These are phyloP conservation scores for Thalia dealbata DNA, from an alignment of 176 grass and related monocot species.

Conservation along the genomic window DNA sequence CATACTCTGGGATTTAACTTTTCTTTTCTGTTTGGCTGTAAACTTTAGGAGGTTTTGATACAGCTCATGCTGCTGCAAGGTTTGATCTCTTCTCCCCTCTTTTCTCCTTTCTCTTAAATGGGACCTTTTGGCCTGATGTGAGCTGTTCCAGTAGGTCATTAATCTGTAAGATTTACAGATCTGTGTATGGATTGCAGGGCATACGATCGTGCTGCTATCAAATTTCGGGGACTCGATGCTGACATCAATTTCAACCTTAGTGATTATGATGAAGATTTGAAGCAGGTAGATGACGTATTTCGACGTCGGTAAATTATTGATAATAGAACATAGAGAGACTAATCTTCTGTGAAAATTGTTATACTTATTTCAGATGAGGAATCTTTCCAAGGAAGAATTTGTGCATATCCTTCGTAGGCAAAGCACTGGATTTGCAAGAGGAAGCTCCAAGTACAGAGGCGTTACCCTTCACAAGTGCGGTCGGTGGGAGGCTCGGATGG, in stretches of 20 bases:
- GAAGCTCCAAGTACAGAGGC: slow-evolving; percentile 89
- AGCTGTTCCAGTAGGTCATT: background rate
- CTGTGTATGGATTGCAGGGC: slow-evolving; percentile 33
- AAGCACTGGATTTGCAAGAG: slow-evolving; percentile 92
- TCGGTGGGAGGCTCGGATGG: slow-evolving; percentile 96
- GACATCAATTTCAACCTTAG: slow-evolving; percentile 91
- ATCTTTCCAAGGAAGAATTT: slow-evolving; percentile 93
- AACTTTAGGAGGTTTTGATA: slow-evolving; percentile 85
- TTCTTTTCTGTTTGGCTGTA: slow-evolving; percentile 11
- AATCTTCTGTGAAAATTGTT: background rate
- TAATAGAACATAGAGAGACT: background rate
- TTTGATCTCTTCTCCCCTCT: slow-evolving; percentile 1
- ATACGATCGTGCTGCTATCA: slow-evolving; percentile 90
- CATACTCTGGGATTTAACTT: background rate
- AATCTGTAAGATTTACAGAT: background rate
- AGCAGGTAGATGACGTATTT: slow-evolving; percentile 36
- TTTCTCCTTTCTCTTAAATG: background rate
- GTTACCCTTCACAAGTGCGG: slow-evolving; percentile 96
- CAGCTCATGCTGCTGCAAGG: slow-evolving; percentile 83
- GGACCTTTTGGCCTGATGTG: background rate
- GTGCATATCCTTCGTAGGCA: slow-evolving; percentile 93
- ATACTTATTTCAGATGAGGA: slow-evolving; percentile 59
- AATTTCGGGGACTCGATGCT: slow-evolving; percentile 83
- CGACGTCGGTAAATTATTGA: background rate
- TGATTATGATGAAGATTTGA: slow-evolving; percentile 92